Base-by-base conservation (phyloP, 371 early-diverging fungal species). In the Cladochytrium tenue region DNA sequence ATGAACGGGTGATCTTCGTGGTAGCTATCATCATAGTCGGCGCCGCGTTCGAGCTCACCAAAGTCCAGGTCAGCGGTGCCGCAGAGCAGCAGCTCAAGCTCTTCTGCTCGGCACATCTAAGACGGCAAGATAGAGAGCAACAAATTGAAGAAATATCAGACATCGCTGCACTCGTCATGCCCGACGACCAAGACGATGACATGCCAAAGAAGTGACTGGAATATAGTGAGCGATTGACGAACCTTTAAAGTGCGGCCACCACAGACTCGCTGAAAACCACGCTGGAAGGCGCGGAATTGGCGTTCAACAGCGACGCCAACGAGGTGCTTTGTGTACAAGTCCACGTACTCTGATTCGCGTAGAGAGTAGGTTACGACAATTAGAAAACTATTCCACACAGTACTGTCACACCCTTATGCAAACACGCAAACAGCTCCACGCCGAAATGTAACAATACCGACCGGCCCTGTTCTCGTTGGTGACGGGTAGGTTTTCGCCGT, bases 1-100 rank as follows among this genome's bases (percentile, higher is more conserved):
- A 94, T 92, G 20, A 90, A 88, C 17, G 79, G 81, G 68, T 92
- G 92, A 3, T 80, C 72, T 26, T 82, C 75, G 3, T 69, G 71
- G 72, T 88, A 97, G 1, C 91, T 92, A 33, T 93, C 95, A 7
- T 89, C 89, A 68, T 95, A 95, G 2, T 87, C 81, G 0, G 95
- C 93, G 36, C 92, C 89, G 17, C 71, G 67, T 64, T 88, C 78
- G 35, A 89, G 76, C 53, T 76, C 81, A 13, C 65, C 62, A 61
- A 88, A 81, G 62, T 88, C 80, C 51, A 88, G 57, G 30, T 79
- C 77, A 23, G 74, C 69, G 7, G 78, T 75, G n/a, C 91, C 91
- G 50, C 86, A 86, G 52, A 89, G 73, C 60, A 91, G 73, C 57
- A 83, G 77, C 67, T 89, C 88, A 15, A 89, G 74, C 68, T 91